Conservation (phyloP, 192 early-diverging fungal species). For the Coemansia sp. region DNA sequence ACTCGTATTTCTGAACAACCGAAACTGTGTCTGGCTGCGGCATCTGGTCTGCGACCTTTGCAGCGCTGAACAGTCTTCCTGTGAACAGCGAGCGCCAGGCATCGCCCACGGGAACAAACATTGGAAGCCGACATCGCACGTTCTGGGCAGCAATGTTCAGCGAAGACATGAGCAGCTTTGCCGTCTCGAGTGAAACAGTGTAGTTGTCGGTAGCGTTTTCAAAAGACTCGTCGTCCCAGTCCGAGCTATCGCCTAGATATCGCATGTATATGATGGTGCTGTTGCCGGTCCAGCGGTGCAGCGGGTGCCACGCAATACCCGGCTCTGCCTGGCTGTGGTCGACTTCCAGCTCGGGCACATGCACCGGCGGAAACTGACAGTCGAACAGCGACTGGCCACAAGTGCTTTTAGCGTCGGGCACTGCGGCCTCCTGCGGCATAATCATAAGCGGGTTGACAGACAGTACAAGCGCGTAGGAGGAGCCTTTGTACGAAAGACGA, state of each 20-base stretch:
- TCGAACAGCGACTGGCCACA: constrained; percentile 38
- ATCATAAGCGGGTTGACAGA: constrained; percentile 42
- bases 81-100: constrained; percentile 51
- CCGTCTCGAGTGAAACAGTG: constrained; percentile 62
- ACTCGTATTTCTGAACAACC: constrained; percentile 29
- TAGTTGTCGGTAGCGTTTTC: constrained; percentile 19
- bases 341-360: constrained; percentile 44
- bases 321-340: constrained; percentile 46
- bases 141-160: constrained; percentile 70
- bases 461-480: constrained; percentile 32
- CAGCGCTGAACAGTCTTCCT: constrained; percentile 21
- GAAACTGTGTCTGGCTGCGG: neutral
- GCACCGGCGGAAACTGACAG: constrained; percentile 45
- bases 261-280: constrained; percentile 60
- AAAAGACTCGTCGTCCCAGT: constrained; percentile 19
- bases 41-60: neutral
- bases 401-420: constrained; percentile 14
- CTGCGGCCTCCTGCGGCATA: constrained; percentile 16
- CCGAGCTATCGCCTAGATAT: constrained; percentile 32
- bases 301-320: constrained; percentile 52
- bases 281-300: constrained; percentile 73
- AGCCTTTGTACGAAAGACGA: constrained; percentile 31
- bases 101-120: constrained; percentile 61
- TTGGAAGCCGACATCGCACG: constrained; percentile 65
- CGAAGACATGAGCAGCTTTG: constrained; percentile 66